A percentile compares a stretch with the other conserved stretches of the same genome.
These are phyloP conservation scores for Alternaria viburni DNA, from an alignment of 2,329 filamentous ascomycete genomes.

Conservation along the genomic window DNA sequence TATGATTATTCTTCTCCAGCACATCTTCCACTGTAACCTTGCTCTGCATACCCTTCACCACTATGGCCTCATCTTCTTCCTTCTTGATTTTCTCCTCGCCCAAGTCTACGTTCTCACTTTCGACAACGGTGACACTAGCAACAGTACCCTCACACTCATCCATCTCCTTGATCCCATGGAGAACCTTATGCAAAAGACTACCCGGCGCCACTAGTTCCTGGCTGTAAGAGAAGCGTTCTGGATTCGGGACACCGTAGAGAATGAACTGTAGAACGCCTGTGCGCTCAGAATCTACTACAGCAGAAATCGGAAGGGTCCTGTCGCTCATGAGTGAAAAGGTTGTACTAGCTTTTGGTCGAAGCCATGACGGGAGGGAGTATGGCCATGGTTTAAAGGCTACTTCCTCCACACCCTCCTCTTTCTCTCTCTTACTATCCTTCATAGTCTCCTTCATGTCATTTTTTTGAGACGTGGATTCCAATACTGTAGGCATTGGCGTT, in stretches of 20 bases:
- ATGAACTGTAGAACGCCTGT: conserved; percentile 15
- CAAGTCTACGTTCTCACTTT: not conserved
- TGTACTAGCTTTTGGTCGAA: conserved; percentile 17
- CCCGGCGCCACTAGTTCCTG: not conserved
- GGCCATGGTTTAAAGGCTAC: conserved; percentile 10
- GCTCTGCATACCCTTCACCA: not conserved
- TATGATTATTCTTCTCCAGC: not conserved
- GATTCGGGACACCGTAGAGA: conserved; percentile 21
- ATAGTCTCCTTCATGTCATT: not conserved
- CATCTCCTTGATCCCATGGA: not conserved
- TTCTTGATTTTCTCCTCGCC: not conserved
- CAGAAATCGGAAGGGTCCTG: not conserved
- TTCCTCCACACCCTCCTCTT: not conserved
- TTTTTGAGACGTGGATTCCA: not conserved
- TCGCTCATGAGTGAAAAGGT: conserved; percentile 12
- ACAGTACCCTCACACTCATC: not conserved
- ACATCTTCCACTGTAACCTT: not conserved
- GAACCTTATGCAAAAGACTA: not conserved
- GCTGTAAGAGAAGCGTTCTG: conserved; percentile 2
- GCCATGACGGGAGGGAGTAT: conserved; percentile 12
- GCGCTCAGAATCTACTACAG: not conserved
- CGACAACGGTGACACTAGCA: not conserved
- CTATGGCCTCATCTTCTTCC: not conserved
- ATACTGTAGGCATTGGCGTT: not conserved
- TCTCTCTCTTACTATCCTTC: not conserved